These are phyloP conservation scores for Fusarium lateritium DNA, from an alignment of 2,329 filamentous ascomycete genomes.

Conservation along the genomic window DNA sequence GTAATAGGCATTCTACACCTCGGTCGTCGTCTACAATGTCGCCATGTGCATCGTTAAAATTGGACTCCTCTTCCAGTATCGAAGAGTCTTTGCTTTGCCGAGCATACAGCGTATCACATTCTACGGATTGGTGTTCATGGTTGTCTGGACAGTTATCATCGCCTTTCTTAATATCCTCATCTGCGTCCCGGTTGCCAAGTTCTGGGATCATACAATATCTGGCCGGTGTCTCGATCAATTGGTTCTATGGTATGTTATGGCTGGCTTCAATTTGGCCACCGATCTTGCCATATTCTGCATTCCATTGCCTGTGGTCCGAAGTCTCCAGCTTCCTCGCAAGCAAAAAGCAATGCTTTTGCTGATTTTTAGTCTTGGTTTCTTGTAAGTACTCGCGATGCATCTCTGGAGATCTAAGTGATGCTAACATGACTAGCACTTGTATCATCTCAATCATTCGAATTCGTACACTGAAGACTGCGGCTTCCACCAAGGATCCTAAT, in stretches of 20 bases:
- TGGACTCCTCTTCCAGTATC: constrained; percentile 27
- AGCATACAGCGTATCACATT: constrained; percentile 5
- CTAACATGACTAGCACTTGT: constrained; percentile 15
- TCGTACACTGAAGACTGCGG: constrained; percentile 16
- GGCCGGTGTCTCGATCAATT: constrained; percentile 10
- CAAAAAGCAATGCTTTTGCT: constrained; percentile 27
- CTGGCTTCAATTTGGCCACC: constrained; percentile 18
- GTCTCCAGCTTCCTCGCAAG: constrained; percentile 17
- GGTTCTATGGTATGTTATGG: constrained; percentile 32
- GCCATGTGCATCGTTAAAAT: constrained; percentile 31
- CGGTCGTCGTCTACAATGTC: constrained; percentile 25
- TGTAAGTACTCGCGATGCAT: not conserved
- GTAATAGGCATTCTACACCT: constrained; percentile 19
- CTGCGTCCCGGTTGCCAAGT: constrained; percentile 26
- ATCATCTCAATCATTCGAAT: constrained; percentile 29
- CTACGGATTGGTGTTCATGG: constrained; percentile 16
- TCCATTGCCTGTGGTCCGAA: constrained; percentile 19
- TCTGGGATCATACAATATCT: constrained; percentile 14
- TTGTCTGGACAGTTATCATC: constrained; percentile 18
- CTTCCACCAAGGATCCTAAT: constrained; percentile 22
- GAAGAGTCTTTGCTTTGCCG: constrained; percentile 22
- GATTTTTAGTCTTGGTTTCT: constrained; percentile 16
- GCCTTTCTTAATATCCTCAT: constrained; percentile 21
- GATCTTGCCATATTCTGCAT: constrained; percentile 26
- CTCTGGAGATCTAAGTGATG: rapidly evolving